Evolutionary conservation across 1,284 basidiomycete species (phyloP), one percentile per base, ranked within the genome.

Genomic region (Marasmius tenuissimus): DNA sequence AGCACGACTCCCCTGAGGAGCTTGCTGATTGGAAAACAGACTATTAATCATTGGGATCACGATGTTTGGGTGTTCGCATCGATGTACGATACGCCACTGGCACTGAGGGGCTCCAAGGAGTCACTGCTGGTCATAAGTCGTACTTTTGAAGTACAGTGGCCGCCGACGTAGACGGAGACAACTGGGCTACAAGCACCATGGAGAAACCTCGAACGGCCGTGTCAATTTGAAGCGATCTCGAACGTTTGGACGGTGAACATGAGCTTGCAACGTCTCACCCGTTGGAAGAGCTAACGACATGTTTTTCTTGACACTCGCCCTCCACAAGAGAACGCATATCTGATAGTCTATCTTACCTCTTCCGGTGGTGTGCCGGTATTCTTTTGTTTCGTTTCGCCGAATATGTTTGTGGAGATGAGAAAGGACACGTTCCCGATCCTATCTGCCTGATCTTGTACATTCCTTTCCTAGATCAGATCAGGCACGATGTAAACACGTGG

Each of bases 381-480:
- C 52, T 39, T 39, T 37, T 34, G 51, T 20, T 56, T 56, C 45
- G 34, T 57, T 53, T 56, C 40, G 56, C 14, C 45, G 40, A 56
- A 34, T 33, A 34, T 35, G 37, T 54, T n/a, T 51, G 56, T 57
- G 55, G 55, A 38, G 60, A 52, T 57, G 54, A 49, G 34, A 48
- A 27, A 51, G 60, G 7, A 47, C 14, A 47, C 42, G 39, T 55
- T 57, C 54, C 60, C 57, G 54, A 57, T 56, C 55, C 45, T 47
- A 57, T 52, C 51, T 58, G 42, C 33, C 22, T 38, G 39, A 56
- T 56, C 54, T 57, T 40, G 60, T 14, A 37, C 47, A 37, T 33
- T 58, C 42, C 27, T 35, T 51, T 59, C 35, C 38, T 35, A 57
- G 56, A 61, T 58, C 54, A 51, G 62, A 63, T 60, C 62, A 63